Percentiles rank a stretch among this genome's conserved stretches.
These are phyloP conservation scores for Eucalyptus marginata DNA, from an alignment of 345 rosid genomes.

Conservation along the genomic window DNA sequence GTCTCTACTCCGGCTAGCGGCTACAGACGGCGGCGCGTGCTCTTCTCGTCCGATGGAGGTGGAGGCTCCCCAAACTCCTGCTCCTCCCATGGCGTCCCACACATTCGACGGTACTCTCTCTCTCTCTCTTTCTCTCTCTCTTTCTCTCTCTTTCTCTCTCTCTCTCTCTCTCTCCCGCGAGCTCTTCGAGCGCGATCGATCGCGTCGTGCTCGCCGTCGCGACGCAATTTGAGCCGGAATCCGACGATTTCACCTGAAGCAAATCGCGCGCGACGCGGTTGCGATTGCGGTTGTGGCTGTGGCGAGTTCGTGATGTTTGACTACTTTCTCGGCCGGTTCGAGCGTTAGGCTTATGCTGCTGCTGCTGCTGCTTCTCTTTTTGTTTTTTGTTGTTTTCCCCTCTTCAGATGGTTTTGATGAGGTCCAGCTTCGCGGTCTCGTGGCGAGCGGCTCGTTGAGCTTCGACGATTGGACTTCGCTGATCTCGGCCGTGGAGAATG, in stretches of 20 bases:
- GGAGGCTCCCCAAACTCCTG: background rate
- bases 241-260: background rate
- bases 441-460: conserved; percentile 2
- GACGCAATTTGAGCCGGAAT: background rate
- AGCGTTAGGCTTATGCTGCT: background rate
- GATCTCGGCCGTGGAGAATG: conserved; percentile 8
- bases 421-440: conserved; percentile 3
- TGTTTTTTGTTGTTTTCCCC: background rate
- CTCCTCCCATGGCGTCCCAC: background rate
- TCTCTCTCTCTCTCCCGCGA: background rate
- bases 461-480: conserved; percentile 33
- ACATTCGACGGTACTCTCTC: background rate
- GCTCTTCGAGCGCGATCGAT: background rate
- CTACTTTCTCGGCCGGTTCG: background rate
- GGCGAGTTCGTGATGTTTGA: background rate
- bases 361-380: background rate
- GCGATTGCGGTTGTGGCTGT: background rate
- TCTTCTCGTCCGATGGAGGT: background rate
- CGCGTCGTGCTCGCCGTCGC: background rate
- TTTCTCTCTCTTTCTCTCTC: too few relatives aligned
- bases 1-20: background rate
- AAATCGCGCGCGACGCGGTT: background rate
- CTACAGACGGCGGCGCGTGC: background rate
- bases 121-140: background rate
- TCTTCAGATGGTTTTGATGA: background rate